Percentiles rank a stretch among this genome's conserved stretches.
These are phyloP conservation scores for Suillus bovinus DNA, from an alignment of 768 basidiomycete species.

Conservation along the genomic window DNA sequence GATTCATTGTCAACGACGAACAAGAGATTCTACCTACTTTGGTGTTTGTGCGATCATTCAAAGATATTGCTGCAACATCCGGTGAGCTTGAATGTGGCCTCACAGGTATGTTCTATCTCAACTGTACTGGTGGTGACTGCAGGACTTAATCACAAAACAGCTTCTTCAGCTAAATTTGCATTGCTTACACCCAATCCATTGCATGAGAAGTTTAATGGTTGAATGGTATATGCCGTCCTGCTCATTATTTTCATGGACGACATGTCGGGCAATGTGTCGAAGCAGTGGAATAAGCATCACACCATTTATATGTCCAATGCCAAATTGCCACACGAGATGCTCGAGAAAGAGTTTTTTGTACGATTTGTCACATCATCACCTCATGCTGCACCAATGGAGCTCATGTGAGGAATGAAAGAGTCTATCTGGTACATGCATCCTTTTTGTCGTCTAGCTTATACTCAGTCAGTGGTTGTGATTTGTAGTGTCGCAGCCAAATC, in stretches of 20 bases:
- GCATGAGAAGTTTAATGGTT: slow-evolving; percentile 13
- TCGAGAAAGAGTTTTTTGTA: slow-evolving; percentile 38
- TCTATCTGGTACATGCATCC: slow-evolving; percentile 27
- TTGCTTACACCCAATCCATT: slow-evolving; percentile 12
- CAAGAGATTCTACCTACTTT: slow-evolving; percentile 3
- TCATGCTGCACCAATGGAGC: slow-evolving; percentile 37
- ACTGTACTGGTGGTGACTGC: background rate
- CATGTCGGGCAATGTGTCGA: slow-evolving; percentile 44
- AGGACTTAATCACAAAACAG: background rate
- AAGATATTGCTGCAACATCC: background rate
- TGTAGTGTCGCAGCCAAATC: background rate
- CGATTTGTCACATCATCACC: slow-evolving; percentile 43
- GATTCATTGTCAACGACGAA: background rate
- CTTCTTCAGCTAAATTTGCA: slow-evolving; percentile 6
- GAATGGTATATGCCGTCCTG: background rate
- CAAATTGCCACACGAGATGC: slow-evolving; percentile 35
- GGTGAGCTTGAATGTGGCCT: slow-evolving; percentile 6
- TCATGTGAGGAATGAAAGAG: slow-evolving; percentile 35
- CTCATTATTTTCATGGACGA: slow-evolving; percentile 32
- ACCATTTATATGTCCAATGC: slow-evolving; percentile 40
- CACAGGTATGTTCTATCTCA: slow-evolving; percentile 1
- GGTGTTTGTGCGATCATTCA: slow-evolving; percentile 2
- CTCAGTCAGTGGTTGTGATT: background rate
- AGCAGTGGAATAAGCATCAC: slow-evolving; percentile 48
- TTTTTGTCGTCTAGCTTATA: too few relatives aligned